These are phyloP conservation scores for Vigna trinervia DNA, from an alignment of 306 rosid genomes.

Conservation along the genomic window DNA sequence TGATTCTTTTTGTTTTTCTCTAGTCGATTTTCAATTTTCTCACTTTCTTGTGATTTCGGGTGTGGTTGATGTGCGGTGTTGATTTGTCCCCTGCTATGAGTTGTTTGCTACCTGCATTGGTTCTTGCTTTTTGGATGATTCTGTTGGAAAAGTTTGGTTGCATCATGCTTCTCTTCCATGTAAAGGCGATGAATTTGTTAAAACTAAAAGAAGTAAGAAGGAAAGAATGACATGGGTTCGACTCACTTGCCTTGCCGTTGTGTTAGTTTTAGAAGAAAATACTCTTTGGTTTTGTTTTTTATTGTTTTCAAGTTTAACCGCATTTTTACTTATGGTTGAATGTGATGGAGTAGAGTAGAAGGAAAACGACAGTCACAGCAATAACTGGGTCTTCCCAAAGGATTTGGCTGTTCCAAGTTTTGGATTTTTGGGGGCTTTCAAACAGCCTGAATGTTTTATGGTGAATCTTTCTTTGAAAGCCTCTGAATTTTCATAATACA, in stretches of 20 bases:
- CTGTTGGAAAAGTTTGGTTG: background rate
- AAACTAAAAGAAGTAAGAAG: too few species aligned
- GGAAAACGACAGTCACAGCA: background rate
- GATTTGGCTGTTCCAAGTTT: background rate
- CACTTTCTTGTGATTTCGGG: background rate
- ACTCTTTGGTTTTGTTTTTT: background rate
- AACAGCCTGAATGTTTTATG: background rate
- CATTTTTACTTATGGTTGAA: background rate
- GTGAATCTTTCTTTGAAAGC: background rate
- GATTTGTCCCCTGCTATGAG: background rate
- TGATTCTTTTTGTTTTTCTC: conserved; percentile 4
- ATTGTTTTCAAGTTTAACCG: background rate
- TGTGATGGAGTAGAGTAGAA: background rate
- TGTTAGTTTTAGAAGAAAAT: too few species aligned
- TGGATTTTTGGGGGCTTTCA: background rate
- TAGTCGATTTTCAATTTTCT: background rate
- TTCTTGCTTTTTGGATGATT: conserved; percentile 9
- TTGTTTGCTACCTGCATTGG: conserved; percentile 22
- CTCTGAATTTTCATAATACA: background rate
- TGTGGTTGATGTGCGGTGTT: background rate
- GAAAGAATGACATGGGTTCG: background rate
- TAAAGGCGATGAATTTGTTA: background rate
- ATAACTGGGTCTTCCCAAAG: background rate
- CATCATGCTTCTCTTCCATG: background rate
- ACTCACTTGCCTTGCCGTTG: background rate